A percentile compares a stretch with the other conserved stretches of the same genome.
These are phyloP conservation scores for Polyplosphaeria fusca DNA, from an alignment of 495 filamentous ascomycete genomes.

Conservation along the genomic window DNA sequence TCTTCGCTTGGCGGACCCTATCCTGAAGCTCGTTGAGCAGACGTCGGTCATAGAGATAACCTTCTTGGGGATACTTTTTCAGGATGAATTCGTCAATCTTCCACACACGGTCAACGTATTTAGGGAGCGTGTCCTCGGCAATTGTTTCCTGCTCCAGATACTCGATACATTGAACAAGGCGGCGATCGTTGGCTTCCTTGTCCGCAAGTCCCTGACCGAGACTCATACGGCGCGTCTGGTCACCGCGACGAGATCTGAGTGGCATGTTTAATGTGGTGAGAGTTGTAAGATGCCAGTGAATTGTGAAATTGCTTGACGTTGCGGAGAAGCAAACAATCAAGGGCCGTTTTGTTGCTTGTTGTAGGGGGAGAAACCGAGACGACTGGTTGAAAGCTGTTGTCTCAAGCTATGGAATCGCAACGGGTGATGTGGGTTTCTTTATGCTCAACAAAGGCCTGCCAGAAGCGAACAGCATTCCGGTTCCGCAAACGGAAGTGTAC, in stretches of 20 bases:
- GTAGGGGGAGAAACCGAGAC: not conserved
- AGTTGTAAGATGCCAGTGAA: too few species aligned
- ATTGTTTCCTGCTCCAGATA: slow-evolving; percentile 15
- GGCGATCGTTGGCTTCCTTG: slow-evolving; percentile 11
- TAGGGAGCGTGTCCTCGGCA: not conserved
- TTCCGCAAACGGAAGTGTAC: slow-evolving; percentile 34
- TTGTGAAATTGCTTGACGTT: too few species aligned
- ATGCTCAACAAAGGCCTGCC: slow-evolving; percentile 22
- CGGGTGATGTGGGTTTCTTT: not conserved
- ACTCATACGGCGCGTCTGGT: too few species aligned
- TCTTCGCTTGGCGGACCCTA: slow-evolving; percentile 15
- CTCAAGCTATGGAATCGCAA: not conserved
- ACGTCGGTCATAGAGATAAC: slow-evolving; percentile 13
- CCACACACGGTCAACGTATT: slow-evolving; percentile 12
- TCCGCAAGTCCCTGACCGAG: too few species aligned
- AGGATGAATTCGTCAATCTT: slow-evolving; percentile 19
- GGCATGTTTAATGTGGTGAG: too few species aligned
- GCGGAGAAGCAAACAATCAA: too few species aligned
- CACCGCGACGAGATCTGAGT: too few species aligned
- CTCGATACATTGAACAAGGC: slow-evolving; percentile 19
- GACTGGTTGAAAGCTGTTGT: slow-evolving; percentile 10
- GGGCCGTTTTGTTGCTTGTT: too few species aligned
- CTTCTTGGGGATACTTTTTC: slow-evolving; percentile 9
- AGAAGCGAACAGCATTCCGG: slow-evolving; percentile 15
- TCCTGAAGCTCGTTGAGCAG: slow-evolving; percentile 14